Evolutionary conservation across 108 stramenopile genomes (phyloP), one percentile per base, ranked within the genome.

Genomic region (Discostella pseudostelligera): DNA sequence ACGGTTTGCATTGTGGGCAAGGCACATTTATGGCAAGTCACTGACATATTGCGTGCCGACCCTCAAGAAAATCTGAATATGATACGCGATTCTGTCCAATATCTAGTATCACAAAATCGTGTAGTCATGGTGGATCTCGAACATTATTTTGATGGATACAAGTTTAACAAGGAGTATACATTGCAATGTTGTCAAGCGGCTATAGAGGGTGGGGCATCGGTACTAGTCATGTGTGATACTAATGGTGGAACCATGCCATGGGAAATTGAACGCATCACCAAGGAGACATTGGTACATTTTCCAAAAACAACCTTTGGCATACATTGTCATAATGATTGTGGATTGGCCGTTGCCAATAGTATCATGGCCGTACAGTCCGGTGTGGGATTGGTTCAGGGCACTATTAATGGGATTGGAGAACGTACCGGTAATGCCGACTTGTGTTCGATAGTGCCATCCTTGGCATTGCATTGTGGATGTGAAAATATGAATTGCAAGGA

Each of bases 341-440:
- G 92, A 36, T 73, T 97, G 89, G 94, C 94, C 4, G 93, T 96
- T 8, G 94, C 94, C n/a, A 97, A 97, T 68, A 84, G 78, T 19
- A 55, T 97, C 0, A 78, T 76, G 46, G 90, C 89, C 35, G 79
- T 85, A 6, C 69, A 88, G 42, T 78, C 84, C 4, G 96, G 96
- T 8, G 90, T 83, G 7, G 89, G 90, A 16, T 62, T 97, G 26
- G 86, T 97, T 17, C 96, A 97, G 72, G 96, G 92, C 1, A 90
- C 90, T n/a, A 82, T 92, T 61, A 94, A 96, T 76, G 95, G 92
- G 12, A 85, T 96, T 63, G 95, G 90, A 6, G 96, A 97, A 61
- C 83, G 96, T 11, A 97, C 96, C 1, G 96, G 96, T 37, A 97
- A 97, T 79, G 96, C 96, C 26, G 90, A 97, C 72, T 69, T 97